Percentiles rank a stretch among this genome's conserved stretches.
phyloP scores from a whole-genome alignment of 2,329 filamentous ascomycete genomes.

The Fusarium algeriense region DNA sequence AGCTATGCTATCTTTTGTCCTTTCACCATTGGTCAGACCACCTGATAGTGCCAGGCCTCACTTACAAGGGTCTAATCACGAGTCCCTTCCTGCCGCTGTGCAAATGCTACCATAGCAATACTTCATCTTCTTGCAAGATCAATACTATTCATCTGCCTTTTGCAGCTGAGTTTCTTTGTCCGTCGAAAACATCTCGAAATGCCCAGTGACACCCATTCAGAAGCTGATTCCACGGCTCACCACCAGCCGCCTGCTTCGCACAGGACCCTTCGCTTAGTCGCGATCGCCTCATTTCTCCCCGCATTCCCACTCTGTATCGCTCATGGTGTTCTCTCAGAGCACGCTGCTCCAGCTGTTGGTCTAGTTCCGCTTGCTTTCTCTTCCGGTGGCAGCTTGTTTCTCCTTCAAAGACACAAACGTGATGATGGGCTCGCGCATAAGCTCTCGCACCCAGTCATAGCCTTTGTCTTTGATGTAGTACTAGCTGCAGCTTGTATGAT shows the following conservation, averaged over 20 bases:
- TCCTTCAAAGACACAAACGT: conserved; percentile 36
- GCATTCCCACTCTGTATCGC: conserved; percentile 56
- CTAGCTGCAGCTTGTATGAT: conserved; percentile 55
- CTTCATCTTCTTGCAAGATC: conserved; percentile 1
- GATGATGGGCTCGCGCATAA: conserved; percentile 6
- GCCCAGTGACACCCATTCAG: conserved; percentile 31
- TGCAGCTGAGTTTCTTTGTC: background rate
- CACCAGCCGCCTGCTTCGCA: conserved; percentile 31
- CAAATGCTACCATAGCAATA: background rate
- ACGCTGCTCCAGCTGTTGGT: conserved; percentile 54
- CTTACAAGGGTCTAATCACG: conserved; percentile 40
- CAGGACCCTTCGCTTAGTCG: conserved; percentile 51
- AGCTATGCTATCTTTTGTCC: conserved; percentile 6
- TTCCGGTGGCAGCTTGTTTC: conserved; percentile 43
- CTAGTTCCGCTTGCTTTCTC: conserved; percentile 56
- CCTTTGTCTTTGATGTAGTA: conserved; percentile 54
- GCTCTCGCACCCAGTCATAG: conserved; percentile 49
- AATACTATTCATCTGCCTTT: background rate
- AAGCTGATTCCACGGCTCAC: conserved; percentile 22
- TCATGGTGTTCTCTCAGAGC: conserved; percentile 53
- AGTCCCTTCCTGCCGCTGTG: conserved; percentile 23
- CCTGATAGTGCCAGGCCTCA: conserved; percentile 34
- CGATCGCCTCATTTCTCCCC: conserved; percentile 54
- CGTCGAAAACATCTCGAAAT: conserved; percentile 7
- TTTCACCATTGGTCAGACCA: conserved; percentile 22